Conservation (phyloP, 2,329 filamentous ascomycete species). For the Scopulariopsis brevicaulis region DNA sequence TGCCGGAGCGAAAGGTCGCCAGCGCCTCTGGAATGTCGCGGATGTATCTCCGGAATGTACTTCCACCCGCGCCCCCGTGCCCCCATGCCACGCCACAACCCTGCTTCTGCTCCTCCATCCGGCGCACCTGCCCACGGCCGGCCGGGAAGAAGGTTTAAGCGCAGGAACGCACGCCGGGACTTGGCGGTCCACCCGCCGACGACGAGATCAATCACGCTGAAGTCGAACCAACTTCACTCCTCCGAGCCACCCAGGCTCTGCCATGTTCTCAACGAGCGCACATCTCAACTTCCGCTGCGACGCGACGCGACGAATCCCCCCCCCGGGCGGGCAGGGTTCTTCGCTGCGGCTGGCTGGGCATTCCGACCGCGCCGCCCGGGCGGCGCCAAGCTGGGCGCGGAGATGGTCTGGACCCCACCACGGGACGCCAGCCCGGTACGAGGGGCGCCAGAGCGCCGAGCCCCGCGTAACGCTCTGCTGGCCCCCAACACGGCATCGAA, state of each 20-base stretch:
- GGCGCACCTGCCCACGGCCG: not conserved
- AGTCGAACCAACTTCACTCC: no score
- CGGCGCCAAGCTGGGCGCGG: not conserved
- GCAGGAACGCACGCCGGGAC: no score
- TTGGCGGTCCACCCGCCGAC: no score
- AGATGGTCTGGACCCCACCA: not conserved
- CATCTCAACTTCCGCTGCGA: not conserved
- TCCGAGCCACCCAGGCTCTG: no score
- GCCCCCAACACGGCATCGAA: not conserved
- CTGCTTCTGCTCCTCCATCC: not conserved
- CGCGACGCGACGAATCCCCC: not conserved
- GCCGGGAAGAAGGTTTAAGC: not conserved
- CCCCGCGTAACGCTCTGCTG: not conserved
- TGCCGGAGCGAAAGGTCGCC: not conserved
- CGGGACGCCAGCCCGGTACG: not conserved
- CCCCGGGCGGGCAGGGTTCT: not conserved
- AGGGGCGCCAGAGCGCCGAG: not conserved
- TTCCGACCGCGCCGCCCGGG: not conserved
- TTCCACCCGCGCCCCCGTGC: not conserved
- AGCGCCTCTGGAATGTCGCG: not conserved
- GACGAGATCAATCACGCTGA: no score
- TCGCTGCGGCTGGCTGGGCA: not conserved
- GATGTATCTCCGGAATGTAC: not conserved
- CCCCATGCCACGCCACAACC: constrained; percentile 1
- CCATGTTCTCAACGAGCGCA: no score